Base-by-base conservation (phyloP, 768 basidiomycete species). In the Agrocybe praecox region DNA sequence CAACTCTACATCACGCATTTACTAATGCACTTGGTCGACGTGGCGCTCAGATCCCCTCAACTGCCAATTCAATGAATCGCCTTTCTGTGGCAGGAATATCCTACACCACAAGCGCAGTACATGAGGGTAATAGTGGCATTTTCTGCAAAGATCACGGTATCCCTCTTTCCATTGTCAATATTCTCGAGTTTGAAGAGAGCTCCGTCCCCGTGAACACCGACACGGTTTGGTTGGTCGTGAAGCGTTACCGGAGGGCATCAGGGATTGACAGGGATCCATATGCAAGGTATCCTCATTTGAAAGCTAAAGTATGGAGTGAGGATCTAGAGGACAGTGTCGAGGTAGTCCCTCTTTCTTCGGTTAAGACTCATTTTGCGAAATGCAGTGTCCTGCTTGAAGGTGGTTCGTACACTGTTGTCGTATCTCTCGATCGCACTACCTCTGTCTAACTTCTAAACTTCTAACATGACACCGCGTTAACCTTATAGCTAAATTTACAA, bases 51-150 rank as follows among this genome's bases (percentile, higher is more conserved):
- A 9, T 29, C 26, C 26, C 26, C 26, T 29, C 4, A 4, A 29
- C 4, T 5, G 26, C 26, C 4, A 29, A 9, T 5, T 29, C 9
- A 5, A 9, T 29, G 5, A 29, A 29, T 29, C 4, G 26, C 5
- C 4, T 29, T 9, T 4, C 9, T 4, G 4, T 29, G 5, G 9
- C 4, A 29, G 26, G 26, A 4, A 49, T 49, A 26, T 11, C 21
- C 18, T 45, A 43, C 26, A 15, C 52, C n/a, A 45, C 36, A 6
- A 17, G n/a, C 5, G 23, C 45, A 12, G 19, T 36, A 8, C 57
- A 58, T 24, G 57, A 40, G 34, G 57, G 57, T 15, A 58, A 58
- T 26, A 58, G 52, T 24, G 47, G 52, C 10, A n/a, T 58, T 4
- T 15, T 58, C 9, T 5, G 26, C 26, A 4, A 9, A 9, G 8